phyloP scores from a whole-genome alignment of 2,329 filamentous ascomycete species.

The Zarea fungicola region DNA sequence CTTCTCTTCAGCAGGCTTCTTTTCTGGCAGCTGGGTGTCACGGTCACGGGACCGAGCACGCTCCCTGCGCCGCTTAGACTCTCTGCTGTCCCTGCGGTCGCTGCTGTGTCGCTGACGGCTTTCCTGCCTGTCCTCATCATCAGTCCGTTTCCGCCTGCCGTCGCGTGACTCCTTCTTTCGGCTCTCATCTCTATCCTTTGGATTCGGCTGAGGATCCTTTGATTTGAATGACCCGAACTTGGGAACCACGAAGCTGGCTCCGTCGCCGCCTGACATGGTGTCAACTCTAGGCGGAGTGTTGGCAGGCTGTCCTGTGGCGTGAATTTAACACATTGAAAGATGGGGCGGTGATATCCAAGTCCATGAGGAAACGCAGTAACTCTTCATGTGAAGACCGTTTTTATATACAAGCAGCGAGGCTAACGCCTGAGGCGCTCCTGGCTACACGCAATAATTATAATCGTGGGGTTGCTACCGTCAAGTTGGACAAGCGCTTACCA shows the following conservation, averaged over 20 bases:
- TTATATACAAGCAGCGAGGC: no score
- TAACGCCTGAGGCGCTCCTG: no score
- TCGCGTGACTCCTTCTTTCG: constrained; percentile 13
- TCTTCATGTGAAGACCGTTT: no score
- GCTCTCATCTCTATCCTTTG: constrained; percentile 31
- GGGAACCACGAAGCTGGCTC: constrained; percentile 41
- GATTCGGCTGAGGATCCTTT: constrained; percentile 17
- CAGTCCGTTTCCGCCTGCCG: constrained; percentile 8
- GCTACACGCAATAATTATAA: no score
- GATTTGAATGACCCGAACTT: constrained; percentile 71
- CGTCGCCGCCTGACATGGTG: constrained; percentile 25
- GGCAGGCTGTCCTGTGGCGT: not conserved
- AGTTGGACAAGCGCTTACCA: no score
- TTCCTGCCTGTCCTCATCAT: constrained; percentile 14
- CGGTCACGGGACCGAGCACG: constrained; percentile 8
- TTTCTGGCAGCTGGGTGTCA: constrained; percentile 3
- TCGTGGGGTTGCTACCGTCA: no score
- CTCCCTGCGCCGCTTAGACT: constrained; percentile 18
- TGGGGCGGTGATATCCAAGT: no score
- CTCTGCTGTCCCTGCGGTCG: no score
- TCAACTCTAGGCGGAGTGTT: not conserved
- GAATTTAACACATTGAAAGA: not conserved
- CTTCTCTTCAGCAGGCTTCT: constrained; percentile 5
- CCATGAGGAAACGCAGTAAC: no score
- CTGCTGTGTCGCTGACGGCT: constrained; percentile 12